Conservation (phyloP, 2,329 filamentous ascomycete genomes). For the Verticillium nonalfalfae region DNA sequence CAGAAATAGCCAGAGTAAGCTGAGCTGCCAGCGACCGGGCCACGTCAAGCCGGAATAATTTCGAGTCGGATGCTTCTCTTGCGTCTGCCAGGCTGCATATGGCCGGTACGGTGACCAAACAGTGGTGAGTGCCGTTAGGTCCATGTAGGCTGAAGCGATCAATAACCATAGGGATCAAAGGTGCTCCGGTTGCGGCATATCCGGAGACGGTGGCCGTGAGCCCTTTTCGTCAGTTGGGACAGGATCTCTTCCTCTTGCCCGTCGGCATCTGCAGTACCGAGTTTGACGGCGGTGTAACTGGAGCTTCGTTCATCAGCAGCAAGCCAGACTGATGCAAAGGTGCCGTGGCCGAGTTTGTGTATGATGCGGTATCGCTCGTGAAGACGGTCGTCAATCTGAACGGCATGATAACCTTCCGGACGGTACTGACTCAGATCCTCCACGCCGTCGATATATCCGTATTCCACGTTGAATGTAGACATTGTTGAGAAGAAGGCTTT, state of each 20-base stretch:
- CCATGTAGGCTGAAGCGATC: constrained; percentile 18
- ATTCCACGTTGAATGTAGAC: neutral
- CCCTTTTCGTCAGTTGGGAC: constrained; percentile 1
- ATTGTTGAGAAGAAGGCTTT: neutral
- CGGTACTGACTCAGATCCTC: constrained; percentile 18
- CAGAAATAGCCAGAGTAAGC: constrained; percentile 19
- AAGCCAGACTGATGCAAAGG: constrained; percentile 26
- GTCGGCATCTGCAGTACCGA: constrained; percentile 18
- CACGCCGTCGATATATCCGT: constrained; percentile 13
- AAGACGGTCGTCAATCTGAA: constrained; percentile 27
- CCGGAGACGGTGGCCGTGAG: too few relatives aligned
- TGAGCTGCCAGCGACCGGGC: constrained; percentile 20
- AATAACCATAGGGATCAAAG: constrained; percentile 13
- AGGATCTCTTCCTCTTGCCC: constrained; percentile 16
- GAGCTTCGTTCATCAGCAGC: constrained; percentile 15
- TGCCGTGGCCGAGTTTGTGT: constrained; percentile 21
- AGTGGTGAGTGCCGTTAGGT: constrained; percentile 21
- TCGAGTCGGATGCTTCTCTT: constrained; percentile 10
- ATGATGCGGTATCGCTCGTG: constrained; percentile 17
- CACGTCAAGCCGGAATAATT: constrained; percentile 17
- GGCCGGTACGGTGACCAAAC: constrained; percentile 16
- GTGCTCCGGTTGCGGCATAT: neutral
- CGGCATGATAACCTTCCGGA: constrained; percentile 29
- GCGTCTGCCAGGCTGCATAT: constrained; percentile 17
- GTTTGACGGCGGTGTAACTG: constrained; percentile 25